Percentiles rank a stretch among this genome's conserved stretches.
phyloP scores from a whole-genome alignment of 2,329 filamentous ascomycete species.

The Huntiella moniliformis region DNA sequence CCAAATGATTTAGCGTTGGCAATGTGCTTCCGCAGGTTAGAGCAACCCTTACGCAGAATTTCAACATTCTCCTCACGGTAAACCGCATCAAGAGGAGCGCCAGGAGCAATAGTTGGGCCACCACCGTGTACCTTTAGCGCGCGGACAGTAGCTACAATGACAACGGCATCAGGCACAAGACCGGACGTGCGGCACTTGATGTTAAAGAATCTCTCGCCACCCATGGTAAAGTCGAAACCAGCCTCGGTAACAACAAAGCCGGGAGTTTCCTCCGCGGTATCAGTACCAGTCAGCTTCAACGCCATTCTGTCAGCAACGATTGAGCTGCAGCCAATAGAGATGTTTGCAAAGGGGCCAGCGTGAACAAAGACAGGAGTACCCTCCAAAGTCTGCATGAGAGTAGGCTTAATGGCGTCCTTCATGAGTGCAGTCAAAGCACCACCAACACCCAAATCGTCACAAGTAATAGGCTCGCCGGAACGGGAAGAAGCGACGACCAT shows the following conservation, averaged over 20 bases:
- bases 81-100: slow-evolving; percentile 64
- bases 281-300: slow-evolving; percentile 85
- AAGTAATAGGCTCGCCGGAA: slow-evolving; percentile 77
- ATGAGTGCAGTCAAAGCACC: slow-evolving; percentile 87
- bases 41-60: slow-evolving; percentile 69
- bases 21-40: slow-evolving; percentile 93
- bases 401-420: slow-evolving; percentile 97
- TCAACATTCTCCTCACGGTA: slow-evolving; percentile 92
- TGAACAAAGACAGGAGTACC: slow-evolving; percentile 96
- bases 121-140: slow-evolving; percentile 95
- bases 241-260: slow-evolving; percentile 94
- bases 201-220: slow-evolving; percentile 98
- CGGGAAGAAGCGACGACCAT: slow-evolving; percentile 90
- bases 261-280: slow-evolving; percentile 61
- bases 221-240: slow-evolving; percentile 99
- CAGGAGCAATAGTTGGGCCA: slow-evolving; percentile 80
- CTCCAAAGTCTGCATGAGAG: slow-evolving; percentile 95
- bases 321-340: slow-evolving; percentile 91
- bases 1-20: slow-evolving; percentile 76
- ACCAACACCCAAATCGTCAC: slow-evolving; percentile 83
- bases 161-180: slow-evolving; percentile 78
- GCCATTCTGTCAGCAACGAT: slow-evolving; percentile 90
- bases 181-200: slow-evolving; percentile 97
- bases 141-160: slow-evolving; percentile 87
- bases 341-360: slow-evolving; percentile 94